Evolutionary conservation across 805 yeast genomes (phyloP).

Genomic region (Pichia kluyveri): DNA sequence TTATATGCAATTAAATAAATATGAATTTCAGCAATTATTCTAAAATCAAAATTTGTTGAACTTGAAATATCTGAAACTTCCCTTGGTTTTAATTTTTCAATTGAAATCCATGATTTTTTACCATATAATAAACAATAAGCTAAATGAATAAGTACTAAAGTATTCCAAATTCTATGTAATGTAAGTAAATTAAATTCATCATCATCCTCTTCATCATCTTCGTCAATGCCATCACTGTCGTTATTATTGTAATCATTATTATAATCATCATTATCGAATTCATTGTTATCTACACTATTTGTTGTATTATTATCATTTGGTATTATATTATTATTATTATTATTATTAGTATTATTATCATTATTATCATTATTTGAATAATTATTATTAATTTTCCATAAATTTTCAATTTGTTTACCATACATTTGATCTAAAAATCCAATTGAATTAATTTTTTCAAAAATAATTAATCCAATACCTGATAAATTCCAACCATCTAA

Average conservation of each 20-base stretch:
- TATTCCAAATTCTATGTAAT: slow-evolving; percentile 61
- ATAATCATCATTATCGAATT: too few relatives aligned
- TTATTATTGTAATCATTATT: neutral
- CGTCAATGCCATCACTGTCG: slow-evolving; percentile 1
- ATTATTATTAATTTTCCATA: slow-evolving; percentile 3
- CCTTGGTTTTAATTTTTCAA: slow-evolving; percentile 39
- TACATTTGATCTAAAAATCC: slow-evolving; percentile 27
- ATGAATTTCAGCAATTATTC: slow-evolving; percentile 71
- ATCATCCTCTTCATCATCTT: slow-evolving; percentile 14
- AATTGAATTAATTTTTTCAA: slow-evolving; percentile 38
- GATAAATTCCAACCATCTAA: slow-evolving; percentile 68
- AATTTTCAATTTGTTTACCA: slow-evolving; percentile 16
- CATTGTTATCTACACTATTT: too few relatives aligned
- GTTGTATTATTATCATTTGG: too few relatives aligned
- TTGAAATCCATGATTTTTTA: slow-evolving; percentile 12
- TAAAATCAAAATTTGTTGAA: slow-evolving; percentile 74
- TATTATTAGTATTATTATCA: neutral
- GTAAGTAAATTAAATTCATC: slow-evolving; percentile 44
- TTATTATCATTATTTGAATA: neutral
- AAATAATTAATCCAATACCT: slow-evolving; percentile 55
- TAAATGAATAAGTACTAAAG: slow-evolving; percentile 56
- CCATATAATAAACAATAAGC: slow-evolving; percentile 62
- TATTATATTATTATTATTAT: too few relatives aligned
- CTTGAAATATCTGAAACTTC: slow-evolving; percentile 35
- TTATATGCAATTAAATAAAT: slow-evolving; percentile 50